phyloP scores from a whole-genome alignment of 2,329 filamentous ascomycete species.

The Alternaria panax region DNA sequence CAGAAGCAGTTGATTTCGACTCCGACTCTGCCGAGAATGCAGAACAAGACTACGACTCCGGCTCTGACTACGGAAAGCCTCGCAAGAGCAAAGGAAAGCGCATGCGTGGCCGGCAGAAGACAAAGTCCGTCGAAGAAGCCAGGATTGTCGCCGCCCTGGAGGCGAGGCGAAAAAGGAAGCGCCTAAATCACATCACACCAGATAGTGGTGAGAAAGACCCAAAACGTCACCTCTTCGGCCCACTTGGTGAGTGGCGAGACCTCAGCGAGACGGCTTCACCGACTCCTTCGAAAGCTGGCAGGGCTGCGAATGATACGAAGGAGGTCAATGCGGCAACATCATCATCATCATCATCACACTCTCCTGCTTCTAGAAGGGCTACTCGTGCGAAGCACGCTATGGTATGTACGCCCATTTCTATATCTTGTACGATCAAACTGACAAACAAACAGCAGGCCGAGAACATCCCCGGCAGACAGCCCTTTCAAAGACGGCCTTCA shows the following conservation, averaged over 20 bases:
- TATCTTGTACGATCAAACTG: neutral
- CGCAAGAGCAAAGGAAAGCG: neutral
- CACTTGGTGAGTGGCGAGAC: neutral
- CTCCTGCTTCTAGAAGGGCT: neutral
- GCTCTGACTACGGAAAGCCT: neutral
- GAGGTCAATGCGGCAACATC: neutral
- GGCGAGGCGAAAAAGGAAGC: neutral
- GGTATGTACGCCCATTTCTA: neutral
- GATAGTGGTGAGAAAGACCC: neutral
- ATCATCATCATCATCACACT: neutral
- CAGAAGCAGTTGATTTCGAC: neutral
- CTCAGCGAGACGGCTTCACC: neutral
- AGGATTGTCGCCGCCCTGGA: neutral
- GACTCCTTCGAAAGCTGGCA: neutral
- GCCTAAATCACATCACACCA: neutral
- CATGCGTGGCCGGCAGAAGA: neutral
- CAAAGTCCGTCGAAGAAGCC: neutral
- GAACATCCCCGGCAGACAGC: neutral
- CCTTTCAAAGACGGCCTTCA: neutral
- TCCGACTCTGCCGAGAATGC: neutral
- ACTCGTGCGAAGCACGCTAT: neutral
- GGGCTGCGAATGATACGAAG: neutral
- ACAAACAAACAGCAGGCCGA: neutral
- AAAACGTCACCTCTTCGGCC: slow-evolving; percentile 1
- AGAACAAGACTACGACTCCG: neutral